These are phyloP conservation scores for Drechslerella dactyloides DNA, from an alignment of 2,329 filamentous ascomycete species.

Conservation along the genomic window DNA sequence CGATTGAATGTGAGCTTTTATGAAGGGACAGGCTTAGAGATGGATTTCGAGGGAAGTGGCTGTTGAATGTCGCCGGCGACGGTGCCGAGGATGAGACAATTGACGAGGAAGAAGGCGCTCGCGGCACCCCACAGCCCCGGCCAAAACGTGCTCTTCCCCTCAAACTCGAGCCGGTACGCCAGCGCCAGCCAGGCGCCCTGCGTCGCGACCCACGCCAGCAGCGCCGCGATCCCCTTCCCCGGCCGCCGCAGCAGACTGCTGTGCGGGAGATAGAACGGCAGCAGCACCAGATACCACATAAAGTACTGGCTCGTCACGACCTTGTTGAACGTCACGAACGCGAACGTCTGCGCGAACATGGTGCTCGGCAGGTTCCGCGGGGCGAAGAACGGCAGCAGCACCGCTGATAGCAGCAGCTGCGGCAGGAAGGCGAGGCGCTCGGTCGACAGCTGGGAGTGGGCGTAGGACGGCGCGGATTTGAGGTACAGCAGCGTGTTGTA, in stretches of 20 bases:
- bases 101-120: conserved; percentile 79
- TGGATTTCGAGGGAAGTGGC: neutral
- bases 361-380: conserved; percentile 80
- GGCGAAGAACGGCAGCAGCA: conserved; percentile 77
- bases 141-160: conserved; percentile 81
- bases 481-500: conserved; percentile 93
- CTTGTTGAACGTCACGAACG: conserved; percentile 98
- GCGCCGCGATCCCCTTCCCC: conserved; percentile 68
- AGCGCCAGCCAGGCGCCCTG: conserved; percentile 80
- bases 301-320: conserved; percentile 99
- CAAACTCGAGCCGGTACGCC: conserved; percentile 76
- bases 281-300: conserved; percentile 93
- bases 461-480: conserved; percentile 65
- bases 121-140: conserved; percentile 81
- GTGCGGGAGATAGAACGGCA: conserved; percentile 84
- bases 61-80: conserved; percentile 22
- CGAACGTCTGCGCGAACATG: conserved; percentile 94
- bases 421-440: conserved; percentile 88
- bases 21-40: neutral
- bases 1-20: neutral
- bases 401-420: conserved; percentile 78
- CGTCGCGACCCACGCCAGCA: conserved; percentile 74
- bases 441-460: conserved; percentile 58
- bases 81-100: conserved; percentile 58
- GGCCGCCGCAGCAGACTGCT: conserved; percentile 73